Percentiles rank a stretch among this genome's conserved stretches.
Evolutionary conservation across 164 flowering plant species (phyloP).

Genomic region (Nymphaea thermarum): DNA sequence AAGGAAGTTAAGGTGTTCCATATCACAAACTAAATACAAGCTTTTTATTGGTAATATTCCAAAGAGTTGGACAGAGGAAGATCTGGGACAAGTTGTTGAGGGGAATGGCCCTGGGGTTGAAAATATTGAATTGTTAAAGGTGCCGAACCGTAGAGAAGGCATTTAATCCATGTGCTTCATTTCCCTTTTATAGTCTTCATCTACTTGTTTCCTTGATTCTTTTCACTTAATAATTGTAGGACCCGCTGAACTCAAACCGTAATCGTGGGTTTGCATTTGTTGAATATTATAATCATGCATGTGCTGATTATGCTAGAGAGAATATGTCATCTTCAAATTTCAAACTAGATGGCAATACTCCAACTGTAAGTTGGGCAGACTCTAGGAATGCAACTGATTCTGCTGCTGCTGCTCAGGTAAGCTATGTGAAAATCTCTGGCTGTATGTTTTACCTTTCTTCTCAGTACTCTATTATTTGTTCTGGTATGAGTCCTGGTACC

Average conservation of each 20-base stretch:
- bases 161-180: background rate
- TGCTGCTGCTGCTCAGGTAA: conserved; percentile 83
- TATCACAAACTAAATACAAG: conserved; percentile 79
- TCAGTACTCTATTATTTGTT: too few relatives aligned
- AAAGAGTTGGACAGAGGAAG: conserved; percentile 76
- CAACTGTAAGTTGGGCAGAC: conserved; percentile 95
- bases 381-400: conserved; percentile 69
- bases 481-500: too few relatives aligned
- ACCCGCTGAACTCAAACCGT: conserved; percentile 70
- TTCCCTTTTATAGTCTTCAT: background rate
- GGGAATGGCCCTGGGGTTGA: conserved; percentile 86
- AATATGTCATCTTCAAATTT: conserved; percentile 60
- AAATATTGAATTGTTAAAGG: conserved; percentile 85
- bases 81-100: conserved; percentile 58
- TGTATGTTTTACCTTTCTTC: too few relatives aligned
- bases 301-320: conserved; percentile 95
- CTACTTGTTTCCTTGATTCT: background rate
- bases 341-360: conserved; percentile 79
- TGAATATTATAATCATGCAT: conserved; percentile 90
- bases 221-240: conserved; percentile 34
- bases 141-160: conserved; percentile 4
- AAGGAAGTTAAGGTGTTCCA: conserved; percentile 72
- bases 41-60: conserved; percentile 96
- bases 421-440: background rate
- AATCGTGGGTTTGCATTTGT: conserved; percentile 97